phyloP scores from a whole-genome alignment of 129 eudicot genomes.

The Artemisia tridentata region DNA sequence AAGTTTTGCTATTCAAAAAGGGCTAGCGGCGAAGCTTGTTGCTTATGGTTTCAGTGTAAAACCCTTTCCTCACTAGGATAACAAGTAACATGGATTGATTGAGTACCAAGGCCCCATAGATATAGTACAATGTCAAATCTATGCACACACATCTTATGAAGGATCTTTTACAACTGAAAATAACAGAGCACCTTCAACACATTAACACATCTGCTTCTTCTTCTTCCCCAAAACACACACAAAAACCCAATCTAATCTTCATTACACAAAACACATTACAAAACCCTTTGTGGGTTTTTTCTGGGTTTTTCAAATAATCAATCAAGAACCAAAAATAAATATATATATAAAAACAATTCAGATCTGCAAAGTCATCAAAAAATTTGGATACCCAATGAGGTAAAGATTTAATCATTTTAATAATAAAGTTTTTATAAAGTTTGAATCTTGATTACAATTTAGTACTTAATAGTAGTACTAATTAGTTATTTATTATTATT shows the following conservation, averaged over 20 bases:
- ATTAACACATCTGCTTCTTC: conserved; percentile 26
- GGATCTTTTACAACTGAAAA: conserved; percentile 34
- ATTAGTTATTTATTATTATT: background rate
- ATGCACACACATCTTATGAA: conserved; percentile 28
- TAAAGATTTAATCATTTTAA: conserved; percentile 21
- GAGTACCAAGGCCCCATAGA: conserved; percentile 14
- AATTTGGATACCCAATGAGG: conserved; percentile 28
- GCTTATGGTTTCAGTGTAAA: too few relatives aligned
- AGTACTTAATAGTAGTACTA: background rate
- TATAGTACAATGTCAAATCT: background rate
- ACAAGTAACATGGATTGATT: conserved; percentile 21
- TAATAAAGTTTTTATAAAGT: background rate
- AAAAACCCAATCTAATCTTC: conserved; percentile 16
- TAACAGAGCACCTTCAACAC: conserved; percentile 28
- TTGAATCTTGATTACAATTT: conserved; percentile 11
- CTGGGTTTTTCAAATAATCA: conserved; percentile 4
- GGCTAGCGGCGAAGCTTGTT: too few relatives aligned
- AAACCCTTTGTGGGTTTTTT: conserved; percentile 20
- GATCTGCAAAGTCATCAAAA: conserved; percentile 24
- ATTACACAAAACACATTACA: background rate
- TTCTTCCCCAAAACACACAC: conserved; percentile 16
- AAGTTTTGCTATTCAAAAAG: too few relatives aligned
- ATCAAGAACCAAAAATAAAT: conserved; percentile 22
- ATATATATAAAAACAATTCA: background rate
- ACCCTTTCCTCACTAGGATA: too few relatives aligned